These are phyloP conservation scores for Potentilla sterilis DNA, from an alignment of 306 rosid species.

Conservation along the genomic window DNA sequence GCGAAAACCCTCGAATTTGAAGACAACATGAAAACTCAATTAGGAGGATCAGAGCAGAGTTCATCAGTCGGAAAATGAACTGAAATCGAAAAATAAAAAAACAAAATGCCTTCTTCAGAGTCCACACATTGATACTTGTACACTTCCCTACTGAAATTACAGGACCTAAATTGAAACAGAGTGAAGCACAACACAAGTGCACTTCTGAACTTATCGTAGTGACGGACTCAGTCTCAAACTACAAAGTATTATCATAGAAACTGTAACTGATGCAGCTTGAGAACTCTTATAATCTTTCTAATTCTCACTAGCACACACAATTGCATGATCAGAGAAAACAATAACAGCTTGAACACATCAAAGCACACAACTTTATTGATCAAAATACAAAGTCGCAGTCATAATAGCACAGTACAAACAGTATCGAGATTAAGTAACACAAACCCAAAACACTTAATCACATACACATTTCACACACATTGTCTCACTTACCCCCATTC, in stretches of 20 bases:
- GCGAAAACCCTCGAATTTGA: too few relatives aligned
- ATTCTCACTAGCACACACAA: not conserved
- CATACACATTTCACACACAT: not conserved
- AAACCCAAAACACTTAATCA: not conserved
- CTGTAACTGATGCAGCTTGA: not conserved
- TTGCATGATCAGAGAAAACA: not conserved
- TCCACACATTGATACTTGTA: not conserved
- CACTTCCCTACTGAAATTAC: not conserved
- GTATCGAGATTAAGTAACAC: not conserved
- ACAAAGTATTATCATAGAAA: too few relatives aligned
- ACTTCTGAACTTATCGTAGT: not conserved
- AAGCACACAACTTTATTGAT: slow-evolving; percentile 1
- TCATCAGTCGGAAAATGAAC: not conserved
- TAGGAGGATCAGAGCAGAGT: not conserved
- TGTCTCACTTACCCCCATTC: not conserved
- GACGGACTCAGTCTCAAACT: too few relatives aligned
- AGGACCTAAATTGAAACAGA: not conserved
- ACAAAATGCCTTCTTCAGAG: not conserved
- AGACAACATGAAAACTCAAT: not conserved
- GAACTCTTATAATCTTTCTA: not conserved
- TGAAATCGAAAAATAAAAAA: too few relatives aligned
- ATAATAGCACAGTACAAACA: not conserved
- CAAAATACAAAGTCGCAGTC: not conserved
- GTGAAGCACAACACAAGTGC: not conserved
- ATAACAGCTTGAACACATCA: not conserved